Evolutionary conservation across 2,329 filamentous ascomycete genomes (phyloP), one percentile per base, ranked within the genome.

Genomic region (Curvularia sp.): DNA sequence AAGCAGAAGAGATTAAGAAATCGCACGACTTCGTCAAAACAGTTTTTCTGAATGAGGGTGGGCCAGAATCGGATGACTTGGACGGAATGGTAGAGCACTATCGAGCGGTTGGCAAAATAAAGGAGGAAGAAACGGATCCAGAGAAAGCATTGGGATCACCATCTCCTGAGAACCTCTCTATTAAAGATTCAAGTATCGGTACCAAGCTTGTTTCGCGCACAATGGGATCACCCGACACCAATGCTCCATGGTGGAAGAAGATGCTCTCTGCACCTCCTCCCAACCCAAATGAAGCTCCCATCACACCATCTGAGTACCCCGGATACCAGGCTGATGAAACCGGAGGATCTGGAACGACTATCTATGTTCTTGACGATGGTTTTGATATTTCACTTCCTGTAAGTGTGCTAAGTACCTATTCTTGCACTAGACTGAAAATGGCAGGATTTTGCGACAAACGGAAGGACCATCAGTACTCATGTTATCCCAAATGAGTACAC

Each of bases 301-400:
- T 28, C 4, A 4, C 15, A 7, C 5, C 18, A 28, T 8, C 26
- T 28, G 6, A 28, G 5, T 28, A 28, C 2, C 57, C 53, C 1
- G 26, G 47, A 3, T 63, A 60, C 15, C 28, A 48, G 5, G 47
- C 28, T 8, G 60, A 63, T 39, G 49, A 60, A 9, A 55, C 52
- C 9, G 50, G 43, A 8, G 60, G 60, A 1, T 42, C 28, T 47
- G 60, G 57, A 2, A 52, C 51, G 6, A 60, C 57, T 6, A 55
- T 60, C 5, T 63, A 63, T 39, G 33, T 63, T 8, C 2, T 63
- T 4, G 57, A 63, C 28, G 49, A 49, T 33, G 60, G 60, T 1
- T 60, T 63, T 42, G 60, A 63, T 39, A n/a, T n/a, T n/a, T n/a
- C n/a, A n/a, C n/a, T n/a, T n/a, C n/a, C n/a, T n/a, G n/a, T n/a